A percentile compares a stretch with the other conserved stretches of the same genome.
Evolutionary conservation across 2,329 filamentous ascomycete species (phyloP).

Genomic region (Beauveria rudraprayagi): DNA sequence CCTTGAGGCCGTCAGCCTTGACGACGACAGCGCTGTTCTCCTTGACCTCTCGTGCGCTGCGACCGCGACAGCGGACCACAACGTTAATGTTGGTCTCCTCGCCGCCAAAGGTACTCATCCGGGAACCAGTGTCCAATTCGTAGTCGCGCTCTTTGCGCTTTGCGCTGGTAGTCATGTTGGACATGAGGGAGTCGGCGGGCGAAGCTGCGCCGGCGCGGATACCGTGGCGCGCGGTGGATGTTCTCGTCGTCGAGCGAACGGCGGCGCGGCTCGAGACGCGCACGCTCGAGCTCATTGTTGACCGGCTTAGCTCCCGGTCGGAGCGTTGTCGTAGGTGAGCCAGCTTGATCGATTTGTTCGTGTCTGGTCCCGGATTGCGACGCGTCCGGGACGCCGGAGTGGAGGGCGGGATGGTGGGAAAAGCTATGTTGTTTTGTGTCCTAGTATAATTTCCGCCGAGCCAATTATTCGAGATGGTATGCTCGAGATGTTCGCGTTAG

Average conservation of each 20-base stretch:
- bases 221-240: constrained; percentile 19
- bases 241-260: constrained; percentile 17
- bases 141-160: constrained; percentile 88
- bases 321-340: constrained; percentile 29
- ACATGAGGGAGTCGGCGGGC: constrained; percentile 58
- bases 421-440: neutral
- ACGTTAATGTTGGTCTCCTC: constrained; percentile 97
- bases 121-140: constrained; percentile 45
- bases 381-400: constrained; percentile 10
- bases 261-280: constrained; percentile 18
- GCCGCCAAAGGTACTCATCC: constrained; percentile 11
- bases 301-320: constrained; percentile 29
- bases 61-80: constrained; percentile 86
- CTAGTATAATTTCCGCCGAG: neutral
- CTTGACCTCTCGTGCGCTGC: constrained; percentile 83
- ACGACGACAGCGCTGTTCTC: constrained; percentile 95
- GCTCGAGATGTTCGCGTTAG: neutral
- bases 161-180: constrained; percentile 51
- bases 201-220: constrained; percentile 45
- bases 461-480: neutral
- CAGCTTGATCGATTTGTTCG: constrained; percentile 21
- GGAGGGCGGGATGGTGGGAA: neutral
- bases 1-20: constrained; percentile 78
- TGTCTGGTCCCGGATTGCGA: constrained; percentile 5
- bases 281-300: constrained; percentile 24